A percentile compares a stretch with the other conserved stretches of the same genome.
Conservation (phyloP, 768 basidiomycete genomes). For the Tricholoma saponaceum region DNA sequence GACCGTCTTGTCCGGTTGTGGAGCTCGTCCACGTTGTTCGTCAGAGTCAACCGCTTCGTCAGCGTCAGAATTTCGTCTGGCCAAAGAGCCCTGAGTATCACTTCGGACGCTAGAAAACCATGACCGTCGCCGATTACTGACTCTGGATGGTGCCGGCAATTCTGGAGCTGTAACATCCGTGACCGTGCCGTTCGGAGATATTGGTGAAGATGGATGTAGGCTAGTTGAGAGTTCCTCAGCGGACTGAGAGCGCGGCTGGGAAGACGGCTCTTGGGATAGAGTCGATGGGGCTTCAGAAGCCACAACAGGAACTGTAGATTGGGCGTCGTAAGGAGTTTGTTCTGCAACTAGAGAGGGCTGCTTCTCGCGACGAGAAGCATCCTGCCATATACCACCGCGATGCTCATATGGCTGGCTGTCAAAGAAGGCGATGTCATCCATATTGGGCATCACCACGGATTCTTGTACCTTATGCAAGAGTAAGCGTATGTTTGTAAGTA, state of each 20-base stretch:
- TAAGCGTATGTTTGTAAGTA: constrained; percentile 1
- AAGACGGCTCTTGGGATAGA: constrained; percentile 2
- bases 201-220: constrained; percentile 5
- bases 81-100: constrained; percentile 27
- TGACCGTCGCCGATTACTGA: constrained; percentile 42
- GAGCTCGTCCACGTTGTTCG: constrained; percentile 33
- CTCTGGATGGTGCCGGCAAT: constrained; percentile 16
- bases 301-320: constrained; percentile 35
- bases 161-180: constrained; percentile 10
- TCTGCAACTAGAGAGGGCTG: constrained; percentile 16
- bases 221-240: constrained; percentile 15
- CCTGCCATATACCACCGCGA: constrained; percentile 89
- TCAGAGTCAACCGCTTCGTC: constrained; percentile 21
- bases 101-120: constrained; percentile 52
- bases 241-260: constrained; percentile 11
- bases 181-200: constrained; percentile 8
- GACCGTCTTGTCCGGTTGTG: constrained; percentile 23
- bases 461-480: constrained; percentile 68
- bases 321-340: constrained; percentile 21
- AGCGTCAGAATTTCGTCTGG: constrained; percentile 17
- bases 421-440: constrained; percentile 98
- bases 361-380: constrained; percentile 52
- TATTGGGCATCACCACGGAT: constrained; percentile 92
- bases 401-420: constrained; percentile 60
- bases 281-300: constrained; percentile 18